Percentiles rank a stretch among this genome's conserved stretches.
Conservation (phyloP, 2,329 filamentous ascomycete genomes). For the Diaporthe nobilis region DNA sequence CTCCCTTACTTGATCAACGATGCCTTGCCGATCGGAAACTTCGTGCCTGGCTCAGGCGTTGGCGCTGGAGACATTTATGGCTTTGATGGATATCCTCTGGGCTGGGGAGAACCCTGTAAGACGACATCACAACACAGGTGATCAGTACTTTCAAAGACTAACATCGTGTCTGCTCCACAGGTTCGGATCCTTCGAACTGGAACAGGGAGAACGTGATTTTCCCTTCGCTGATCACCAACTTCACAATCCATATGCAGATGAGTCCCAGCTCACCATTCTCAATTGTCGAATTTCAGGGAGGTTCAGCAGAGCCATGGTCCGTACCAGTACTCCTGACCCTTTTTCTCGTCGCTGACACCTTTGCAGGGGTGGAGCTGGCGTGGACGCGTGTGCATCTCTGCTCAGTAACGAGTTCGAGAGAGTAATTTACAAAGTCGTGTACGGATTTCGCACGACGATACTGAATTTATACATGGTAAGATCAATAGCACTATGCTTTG, state of each 20-base stretch:
- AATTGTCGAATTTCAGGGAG: not conserved
- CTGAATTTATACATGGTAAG: constrained; percentile 82
- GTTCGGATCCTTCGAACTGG: constrained; percentile 65
- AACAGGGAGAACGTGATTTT: not conserved
- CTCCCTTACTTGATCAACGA: constrained; percentile 86
- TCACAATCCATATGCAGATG: not conserved
- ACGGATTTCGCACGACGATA: constrained; percentile 75
- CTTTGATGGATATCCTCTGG: constrained; percentile 74
- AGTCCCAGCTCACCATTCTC: constrained; percentile 1
- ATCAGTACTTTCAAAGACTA: constrained; percentile 67
- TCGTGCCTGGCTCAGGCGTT: constrained; percentile 69
- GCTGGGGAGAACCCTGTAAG: constrained; percentile 71
- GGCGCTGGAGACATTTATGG: constrained; percentile 73
- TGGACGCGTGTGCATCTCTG: not conserved
- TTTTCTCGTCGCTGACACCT: not conserved
- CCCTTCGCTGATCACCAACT: not conserved
- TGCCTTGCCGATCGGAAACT: constrained; percentile 69
- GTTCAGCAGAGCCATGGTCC: not conserved
- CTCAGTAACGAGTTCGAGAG: constrained; percentile 59
- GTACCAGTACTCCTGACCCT: not conserved
- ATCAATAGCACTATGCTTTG: constrained; percentile 69
- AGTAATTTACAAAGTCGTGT: constrained; percentile 84
- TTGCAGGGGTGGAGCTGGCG: not conserved
- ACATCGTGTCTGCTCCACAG: constrained; percentile 71
- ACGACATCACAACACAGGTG: constrained; percentile 55